These are phyloP conservation scores for Yamadazyma dushanensis DNA, from an alignment of 1,139 yeast genomes.

Conservation along the genomic window DNA sequence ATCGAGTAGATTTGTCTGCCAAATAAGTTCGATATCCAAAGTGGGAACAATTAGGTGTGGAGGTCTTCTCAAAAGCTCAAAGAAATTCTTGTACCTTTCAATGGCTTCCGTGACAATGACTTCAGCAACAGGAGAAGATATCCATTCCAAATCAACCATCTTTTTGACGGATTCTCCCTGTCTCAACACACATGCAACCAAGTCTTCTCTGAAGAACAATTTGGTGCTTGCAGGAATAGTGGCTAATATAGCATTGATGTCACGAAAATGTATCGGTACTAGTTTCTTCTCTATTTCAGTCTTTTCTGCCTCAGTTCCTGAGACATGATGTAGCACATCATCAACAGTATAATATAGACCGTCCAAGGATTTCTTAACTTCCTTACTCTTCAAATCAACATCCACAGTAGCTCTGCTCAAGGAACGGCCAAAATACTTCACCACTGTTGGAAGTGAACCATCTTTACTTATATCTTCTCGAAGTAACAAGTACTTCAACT, in stretches of 20 bases:
- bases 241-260: conserved; percentile 11
- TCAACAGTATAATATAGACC: no score
- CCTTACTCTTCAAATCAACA: no score
- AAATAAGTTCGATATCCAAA: conserved; percentile 37
- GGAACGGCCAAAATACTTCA: no score
- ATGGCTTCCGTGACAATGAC: conserved; percentile 22
- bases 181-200: conserved; percentile 33
- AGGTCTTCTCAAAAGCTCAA: no score
- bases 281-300: not conserved
- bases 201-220: conserved; percentile 24
- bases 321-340: no score
- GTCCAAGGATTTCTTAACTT: no score
- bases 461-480: no score
- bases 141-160: conserved; percentile 30
- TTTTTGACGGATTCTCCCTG: conserved; percentile 32
- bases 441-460: no score
- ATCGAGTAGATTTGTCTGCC: conserved; percentile 42
- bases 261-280: not conserved
- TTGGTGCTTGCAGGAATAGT: conserved; percentile 14
- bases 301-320: no score
- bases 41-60: conserved; percentile 31
- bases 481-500: no score
- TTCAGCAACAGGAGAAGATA: conserved; percentile 21
- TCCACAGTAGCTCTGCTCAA: no score
- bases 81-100: conserved; percentile 27